A percentile compares a stretch with the other conserved stretches of the same genome.
Evolutionary conservation across 139 green algal genomes (phyloP).

Genomic region (Coelastrella sp.): DNA sequence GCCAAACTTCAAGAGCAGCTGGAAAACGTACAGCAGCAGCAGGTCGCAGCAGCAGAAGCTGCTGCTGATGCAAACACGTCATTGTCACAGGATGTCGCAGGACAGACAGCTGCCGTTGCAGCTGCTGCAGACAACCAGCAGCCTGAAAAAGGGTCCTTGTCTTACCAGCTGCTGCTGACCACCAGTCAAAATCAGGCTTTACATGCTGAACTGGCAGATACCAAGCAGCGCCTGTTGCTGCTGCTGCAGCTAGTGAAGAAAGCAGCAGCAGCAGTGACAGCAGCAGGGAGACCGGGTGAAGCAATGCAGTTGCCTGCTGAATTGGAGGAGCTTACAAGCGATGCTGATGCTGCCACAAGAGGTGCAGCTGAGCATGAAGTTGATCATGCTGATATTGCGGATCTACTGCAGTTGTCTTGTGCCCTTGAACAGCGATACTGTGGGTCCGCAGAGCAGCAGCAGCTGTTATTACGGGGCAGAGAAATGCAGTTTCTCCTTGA

Average conservation of each 20-base stretch:
- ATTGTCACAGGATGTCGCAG: background rate
- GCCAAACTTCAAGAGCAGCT: background rate
- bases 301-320: conserved; percentile 7
- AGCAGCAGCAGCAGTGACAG: background rate
- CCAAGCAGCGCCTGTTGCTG: conserved; percentile 23
- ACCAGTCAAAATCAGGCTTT: background rate
- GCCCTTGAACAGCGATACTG: conserved; percentile 16
- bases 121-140: conserved; percentile 19
- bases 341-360: background rate
- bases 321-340: background rate
- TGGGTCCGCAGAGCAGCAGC: conserved; percentile 2
- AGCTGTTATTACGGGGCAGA: conserved; percentile 17
- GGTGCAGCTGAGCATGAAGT: background rate
- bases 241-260: conserved; percentile 28
- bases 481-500: conserved; percentile 35
- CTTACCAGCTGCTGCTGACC: background rate
- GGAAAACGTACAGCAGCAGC: conserved; percentile 8
- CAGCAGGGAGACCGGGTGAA: background rate
- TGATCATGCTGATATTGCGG: background rate
- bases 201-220: conserved; percentile 16
- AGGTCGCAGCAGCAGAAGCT: background rate
- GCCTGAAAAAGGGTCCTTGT: background rate
- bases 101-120: background rate
- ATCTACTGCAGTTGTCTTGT: background rate
- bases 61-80: too few species aligned